Evolutionary conservation across 768 basidiomycete species (phyloP).

Genomic region (Rhizopogon sp.): DNA sequence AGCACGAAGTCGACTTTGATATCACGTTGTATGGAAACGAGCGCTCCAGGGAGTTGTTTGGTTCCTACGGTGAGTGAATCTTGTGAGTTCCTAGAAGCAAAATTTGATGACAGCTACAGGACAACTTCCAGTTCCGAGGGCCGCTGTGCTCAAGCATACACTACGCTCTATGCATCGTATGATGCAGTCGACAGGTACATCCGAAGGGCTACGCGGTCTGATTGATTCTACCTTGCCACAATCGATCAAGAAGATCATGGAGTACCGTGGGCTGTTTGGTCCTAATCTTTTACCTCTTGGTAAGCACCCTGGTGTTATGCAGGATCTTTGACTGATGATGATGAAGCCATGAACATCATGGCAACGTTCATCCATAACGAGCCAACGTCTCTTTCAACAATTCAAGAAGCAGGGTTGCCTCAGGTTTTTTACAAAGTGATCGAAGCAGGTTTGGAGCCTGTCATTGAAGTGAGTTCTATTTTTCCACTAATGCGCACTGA

Average conservation of each 20-base stretch:
- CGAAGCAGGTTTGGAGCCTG: conserved; percentile 78
- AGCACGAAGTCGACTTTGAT: conserved; percentile 68
- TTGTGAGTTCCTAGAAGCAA: background rate
- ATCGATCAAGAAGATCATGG: conserved; percentile 85
- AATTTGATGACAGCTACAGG: conserved; percentile 32
- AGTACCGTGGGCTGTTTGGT: conserved; percentile 79
- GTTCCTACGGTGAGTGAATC: conserved; percentile 43
- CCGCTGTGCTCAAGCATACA: conserved; percentile 83
- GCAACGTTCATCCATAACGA: conserved; percentile 98
- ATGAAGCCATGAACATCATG: conserved; percentile 82
- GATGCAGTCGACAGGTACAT: conserved; percentile 94
- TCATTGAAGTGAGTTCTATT: conserved; percentile 64
- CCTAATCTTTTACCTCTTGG: conserved; percentile 81
- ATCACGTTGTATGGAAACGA: conserved; percentile 51
- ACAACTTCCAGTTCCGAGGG: conserved; percentile 67
- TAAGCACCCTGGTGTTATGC: conserved; percentile 29
- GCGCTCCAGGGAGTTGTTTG: conserved; percentile 40
- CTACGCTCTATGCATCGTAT: conserved; percentile 92
- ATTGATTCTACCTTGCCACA: conserved; percentile 86
- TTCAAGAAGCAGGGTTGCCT: conserved; percentile 90
- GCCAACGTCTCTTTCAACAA: conserved; percentile 86
- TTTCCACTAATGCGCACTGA: background rate
- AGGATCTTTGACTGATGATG: conserved; percentile 8
- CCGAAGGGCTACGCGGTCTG: conserved; percentile 90
- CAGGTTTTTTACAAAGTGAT: conserved; percentile 85